Conservation (phyloP, 2,329 filamentous ascomycete species). For the Zymoseptoria crescenta region DNA sequence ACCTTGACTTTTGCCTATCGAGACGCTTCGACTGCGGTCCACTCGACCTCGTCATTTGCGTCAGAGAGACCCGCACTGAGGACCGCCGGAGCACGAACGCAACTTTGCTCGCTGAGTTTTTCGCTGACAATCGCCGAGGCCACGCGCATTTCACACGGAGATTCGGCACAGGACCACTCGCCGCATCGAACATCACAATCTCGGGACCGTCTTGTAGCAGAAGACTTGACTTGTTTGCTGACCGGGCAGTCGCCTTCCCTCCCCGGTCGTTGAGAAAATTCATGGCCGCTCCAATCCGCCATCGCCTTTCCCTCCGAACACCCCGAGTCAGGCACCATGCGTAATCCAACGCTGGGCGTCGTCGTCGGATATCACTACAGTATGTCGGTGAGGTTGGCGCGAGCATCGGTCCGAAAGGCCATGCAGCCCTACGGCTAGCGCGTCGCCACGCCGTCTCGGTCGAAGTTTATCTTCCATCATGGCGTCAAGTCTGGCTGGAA, state of each 20-base stretch:
- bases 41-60: not conserved
- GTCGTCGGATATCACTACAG: not conserved
- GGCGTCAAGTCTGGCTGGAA: not conserved
- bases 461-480: not conserved
- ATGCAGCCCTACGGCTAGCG: not conserved
- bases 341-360: not conserved
- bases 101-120: not conserved
- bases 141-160: not conserved
- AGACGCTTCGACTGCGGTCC: not conserved
- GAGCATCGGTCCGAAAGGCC: not conserved
- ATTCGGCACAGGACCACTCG: not conserved
- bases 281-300: not conserved
- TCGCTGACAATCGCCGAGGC: not conserved
- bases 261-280: not conserved
- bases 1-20: not conserved
- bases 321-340: not conserved
- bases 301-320: not conserved
- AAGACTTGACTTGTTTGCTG: not conserved
- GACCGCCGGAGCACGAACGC: not conserved
- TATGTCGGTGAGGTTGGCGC: not conserved
- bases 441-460: not conserved
- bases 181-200: not conserved
- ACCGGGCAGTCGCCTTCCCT: not conserved
- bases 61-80: not conserved
- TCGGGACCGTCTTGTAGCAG: not conserved